phyloP scores from a whole-genome alignment of 2,329 filamentous ascomycete species.

The Colletotrichum salicis region DNA sequence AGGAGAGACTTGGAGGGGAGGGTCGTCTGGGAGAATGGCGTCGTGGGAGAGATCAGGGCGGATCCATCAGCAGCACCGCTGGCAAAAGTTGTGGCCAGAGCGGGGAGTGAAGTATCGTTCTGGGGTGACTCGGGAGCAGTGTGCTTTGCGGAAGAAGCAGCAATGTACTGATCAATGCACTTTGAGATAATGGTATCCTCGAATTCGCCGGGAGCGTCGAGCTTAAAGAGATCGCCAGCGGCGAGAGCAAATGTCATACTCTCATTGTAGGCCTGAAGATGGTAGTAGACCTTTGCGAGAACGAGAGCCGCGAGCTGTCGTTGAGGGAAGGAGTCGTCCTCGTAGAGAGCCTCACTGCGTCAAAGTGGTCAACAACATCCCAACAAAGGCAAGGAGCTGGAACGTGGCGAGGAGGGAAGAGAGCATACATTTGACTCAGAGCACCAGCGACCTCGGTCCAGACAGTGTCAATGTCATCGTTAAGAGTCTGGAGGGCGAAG shows the following conservation, averaged over 20 bases:
- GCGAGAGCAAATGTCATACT: constrained; percentile 98
- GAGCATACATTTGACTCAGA: constrained; percentile 86
- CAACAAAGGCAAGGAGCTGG: constrained; percentile 12
- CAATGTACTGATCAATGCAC: constrained; percentile 97
- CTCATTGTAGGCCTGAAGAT: constrained; percentile 98
- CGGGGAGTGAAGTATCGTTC: constrained; percentile 63
- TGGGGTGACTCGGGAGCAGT: constrained; percentile 55
- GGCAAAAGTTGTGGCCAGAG: constrained; percentile 83
- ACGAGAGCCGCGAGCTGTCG: constrained; percentile 94
- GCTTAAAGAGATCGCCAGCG: constrained; percentile 93
- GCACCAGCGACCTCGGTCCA: constrained; percentile 97
- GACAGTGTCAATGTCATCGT: constrained; percentile 94
- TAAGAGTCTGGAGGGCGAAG: constrained; percentile 93
- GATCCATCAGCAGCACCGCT: constrained; percentile 73
- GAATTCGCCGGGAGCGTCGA: constrained; percentile 91
- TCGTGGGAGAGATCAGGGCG: constrained; percentile 85
- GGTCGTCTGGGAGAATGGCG: constrained; percentile 93
- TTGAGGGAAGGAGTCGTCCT: constrained; percentile 94
- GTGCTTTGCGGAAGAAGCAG: constrained; percentile 69
- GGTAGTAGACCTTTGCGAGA: constrained; percentile 98
- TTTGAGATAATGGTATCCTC: constrained; percentile 99
- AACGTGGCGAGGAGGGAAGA: neutral
- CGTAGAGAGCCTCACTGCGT: constrained; percentile 90
- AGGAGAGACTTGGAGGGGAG: constrained; percentile 94
- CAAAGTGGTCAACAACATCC: constrained; percentile 21